phyloP scores from a whole-genome alignment of 306 rosid species.

The Luffa acutangula region DNA sequence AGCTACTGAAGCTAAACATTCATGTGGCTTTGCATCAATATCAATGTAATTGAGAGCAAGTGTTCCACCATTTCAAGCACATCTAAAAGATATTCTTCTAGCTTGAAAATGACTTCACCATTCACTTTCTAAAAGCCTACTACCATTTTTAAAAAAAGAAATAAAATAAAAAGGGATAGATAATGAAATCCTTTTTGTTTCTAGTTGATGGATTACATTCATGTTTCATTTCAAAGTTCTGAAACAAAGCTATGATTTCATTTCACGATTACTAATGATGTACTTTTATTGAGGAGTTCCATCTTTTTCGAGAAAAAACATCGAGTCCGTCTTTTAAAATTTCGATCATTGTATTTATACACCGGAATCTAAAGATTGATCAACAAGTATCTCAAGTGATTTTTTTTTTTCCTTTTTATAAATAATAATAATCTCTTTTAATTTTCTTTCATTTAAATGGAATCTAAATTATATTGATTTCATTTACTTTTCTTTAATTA shows the following conservation, averaged over 20 bases:
- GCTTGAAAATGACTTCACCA: background rate
- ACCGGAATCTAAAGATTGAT: background rate
- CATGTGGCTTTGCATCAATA: conserved; percentile 2
- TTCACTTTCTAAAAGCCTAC: background rate
- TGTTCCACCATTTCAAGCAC: conserved; percentile 5
- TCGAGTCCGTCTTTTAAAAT: too few species aligned
- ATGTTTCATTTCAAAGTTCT: background rate
- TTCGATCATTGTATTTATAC: too few species aligned
- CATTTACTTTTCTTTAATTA: background rate
- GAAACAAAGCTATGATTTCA: background rate
- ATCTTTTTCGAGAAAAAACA: background rate
- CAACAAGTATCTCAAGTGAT: too few species aligned
- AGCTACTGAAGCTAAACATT: background rate
- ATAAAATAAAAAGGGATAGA: background rate
- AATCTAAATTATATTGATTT: too few species aligned
- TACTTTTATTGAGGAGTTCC: background rate
- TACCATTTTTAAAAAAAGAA: background rate
- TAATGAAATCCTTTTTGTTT: background rate
- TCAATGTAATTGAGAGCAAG: conserved; percentile 1
- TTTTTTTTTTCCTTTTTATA: too few species aligned
- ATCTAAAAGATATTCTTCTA: background rate
- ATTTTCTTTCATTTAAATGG: too few species aligned
- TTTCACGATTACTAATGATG: background rate
- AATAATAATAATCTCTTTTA: too few species aligned
- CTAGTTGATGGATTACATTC: background rate